A percentile compares a stretch with the other conserved stretches of the same genome.
Conservation (phyloP, 495 filamentous ascomycete genomes). For the Penicillium paradoxum region DNA sequence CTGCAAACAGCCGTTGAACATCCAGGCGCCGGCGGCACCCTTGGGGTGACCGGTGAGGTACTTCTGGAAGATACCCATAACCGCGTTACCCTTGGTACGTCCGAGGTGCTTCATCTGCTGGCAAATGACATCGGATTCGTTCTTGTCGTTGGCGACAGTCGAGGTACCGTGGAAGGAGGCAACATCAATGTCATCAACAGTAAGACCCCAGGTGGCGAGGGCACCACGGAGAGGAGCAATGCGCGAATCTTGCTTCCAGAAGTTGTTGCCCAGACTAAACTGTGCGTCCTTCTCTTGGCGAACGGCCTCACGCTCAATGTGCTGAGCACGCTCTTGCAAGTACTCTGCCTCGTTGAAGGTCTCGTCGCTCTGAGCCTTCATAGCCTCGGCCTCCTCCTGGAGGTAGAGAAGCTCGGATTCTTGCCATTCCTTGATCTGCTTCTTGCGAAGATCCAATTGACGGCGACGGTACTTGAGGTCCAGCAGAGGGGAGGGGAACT, state of each 20-base stretch:
- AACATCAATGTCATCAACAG: conserved; percentile 90
- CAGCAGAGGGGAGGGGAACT: conserved; percentile 89
- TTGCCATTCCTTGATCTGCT: conserved; percentile 92
- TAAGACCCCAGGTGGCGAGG: conserved; percentile 95
- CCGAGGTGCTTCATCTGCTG: conserved; percentile 95
- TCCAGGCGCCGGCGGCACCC: conserved; percentile 98
- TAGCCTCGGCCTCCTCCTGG: conserved; percentile 83
- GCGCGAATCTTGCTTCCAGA: conserved; percentile 91
- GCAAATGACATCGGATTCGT: conserved; percentile 96
- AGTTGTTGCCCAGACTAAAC: conserved; percentile 89
- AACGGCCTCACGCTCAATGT: conserved; percentile 83
- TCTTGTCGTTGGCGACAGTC: conserved; percentile 99
- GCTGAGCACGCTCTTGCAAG: conserved; percentile 73
- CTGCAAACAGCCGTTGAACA: conserved; percentile 97
- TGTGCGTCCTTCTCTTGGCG: conserved; percentile 90
- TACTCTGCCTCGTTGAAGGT: conserved; percentile 77
- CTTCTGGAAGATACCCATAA: conserved; percentile 98
- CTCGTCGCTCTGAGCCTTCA: conserved; percentile 68
- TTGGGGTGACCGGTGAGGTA: conserved; percentile 98
- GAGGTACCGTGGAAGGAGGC: conserved; percentile 99
- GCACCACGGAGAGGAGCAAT: conserved; percentile 95
- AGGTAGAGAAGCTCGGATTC: conserved; percentile 91
- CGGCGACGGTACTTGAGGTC: conserved; percentile 96
- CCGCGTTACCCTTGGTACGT: conserved; percentile 89
- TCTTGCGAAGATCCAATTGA: conserved; percentile 86